Evolutionary conservation across 169 alveolate genomes (phyloP), one percentile per base, ranked within the genome.

Genomic region (Theileria parva): DNA sequence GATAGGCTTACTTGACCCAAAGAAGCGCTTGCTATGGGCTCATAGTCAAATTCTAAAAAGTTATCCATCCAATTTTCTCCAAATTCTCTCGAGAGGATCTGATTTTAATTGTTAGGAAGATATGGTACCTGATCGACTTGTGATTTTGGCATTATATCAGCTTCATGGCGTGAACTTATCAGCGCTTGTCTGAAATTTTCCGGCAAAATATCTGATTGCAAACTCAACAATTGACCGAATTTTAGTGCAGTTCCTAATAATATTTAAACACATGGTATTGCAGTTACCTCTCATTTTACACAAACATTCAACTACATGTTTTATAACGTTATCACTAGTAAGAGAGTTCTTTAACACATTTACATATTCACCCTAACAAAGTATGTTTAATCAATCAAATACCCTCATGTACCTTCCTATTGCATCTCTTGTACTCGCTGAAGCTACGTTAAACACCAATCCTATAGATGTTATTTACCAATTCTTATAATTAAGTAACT

Each of bases 141-240:
- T 59, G 80, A 70, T 63, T 80, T 77, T 2, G 97, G 96, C 98
- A 96, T 96, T n/a, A 94, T 89, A 72, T 96, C 97, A n/a, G 98
- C 98, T 51, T 89, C 92, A 74, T 93, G 80, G 60, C 96, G 81
- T n/a, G 97, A 96, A 28, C 89, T 81, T 66, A 92, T 94, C 71
- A 96, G 83, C 0, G 98, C 98, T 55, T 89, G 73, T 60, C 80
- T 77, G 74, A 96, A 85, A 0, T 90, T 87, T 27, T 94, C 95
- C 0, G 98, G 97, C 53, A 96, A 77, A n/a, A 92, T 61, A 48
- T 95, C 97, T 28, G 94, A 96, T 77, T 92, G 94, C 83, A 94
- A 81, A 77, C 97, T 75, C 12, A 85, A 59, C 9, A 85, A 48
- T 34, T 85, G 91, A 4, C 91, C 86, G 30, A 85, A 85, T 28